A percentile compares a stretch with the other conserved stretches of the same genome.
Conservation (phyloP, 1,139 yeast genomes). For the Yamadazyma atlantica region DNA sequence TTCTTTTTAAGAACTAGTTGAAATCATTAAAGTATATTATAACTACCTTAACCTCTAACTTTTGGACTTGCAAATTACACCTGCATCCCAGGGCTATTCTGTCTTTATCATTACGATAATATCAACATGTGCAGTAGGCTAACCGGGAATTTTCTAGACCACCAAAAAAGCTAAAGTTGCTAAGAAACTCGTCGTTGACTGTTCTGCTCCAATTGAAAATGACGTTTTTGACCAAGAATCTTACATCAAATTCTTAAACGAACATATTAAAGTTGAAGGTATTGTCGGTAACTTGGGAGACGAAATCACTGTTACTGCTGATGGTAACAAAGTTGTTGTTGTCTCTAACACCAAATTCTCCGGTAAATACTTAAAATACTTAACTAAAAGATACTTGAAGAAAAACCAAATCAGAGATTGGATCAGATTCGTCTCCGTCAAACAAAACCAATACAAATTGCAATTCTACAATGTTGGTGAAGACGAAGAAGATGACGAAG, state of each 20-base stretch:
- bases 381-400: conserved; percentile 99
- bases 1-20: not conserved
- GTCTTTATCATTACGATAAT: conserved; percentile 35
- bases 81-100: conserved; percentile 55
- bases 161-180: conserved; percentile 76
- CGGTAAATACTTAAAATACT: conserved; percentile 99
- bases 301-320: conserved; percentile 83
- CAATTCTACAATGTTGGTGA: conserved; percentile 98
- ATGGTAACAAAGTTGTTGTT: conserved; percentile 84
- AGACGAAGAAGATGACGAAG: conserved; percentile 89
- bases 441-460: conserved; percentile 96
- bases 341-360: conserved; percentile 94
- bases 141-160: conserved; percentile 55
- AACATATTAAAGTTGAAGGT: conserved; percentile 99
- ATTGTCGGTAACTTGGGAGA: conserved; percentile 96
- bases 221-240: conserved; percentile 98
- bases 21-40: not conserved
- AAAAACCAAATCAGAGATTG: conserved; percentile 99
- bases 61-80: conserved; percentile 15
- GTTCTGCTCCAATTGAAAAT: conserved; percentile 95
- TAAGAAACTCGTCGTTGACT: conserved; percentile 94
- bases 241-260: conserved; percentile 96
- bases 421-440: conserved; percentile 98
- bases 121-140: conserved; percentile 53
- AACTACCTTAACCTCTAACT: conserved; percentile 3